These are phyloP conservation scores for Davidsoniella virescens DNA, from an alignment of 2,329 filamentous ascomycete species.

Conservation along the genomic window DNA sequence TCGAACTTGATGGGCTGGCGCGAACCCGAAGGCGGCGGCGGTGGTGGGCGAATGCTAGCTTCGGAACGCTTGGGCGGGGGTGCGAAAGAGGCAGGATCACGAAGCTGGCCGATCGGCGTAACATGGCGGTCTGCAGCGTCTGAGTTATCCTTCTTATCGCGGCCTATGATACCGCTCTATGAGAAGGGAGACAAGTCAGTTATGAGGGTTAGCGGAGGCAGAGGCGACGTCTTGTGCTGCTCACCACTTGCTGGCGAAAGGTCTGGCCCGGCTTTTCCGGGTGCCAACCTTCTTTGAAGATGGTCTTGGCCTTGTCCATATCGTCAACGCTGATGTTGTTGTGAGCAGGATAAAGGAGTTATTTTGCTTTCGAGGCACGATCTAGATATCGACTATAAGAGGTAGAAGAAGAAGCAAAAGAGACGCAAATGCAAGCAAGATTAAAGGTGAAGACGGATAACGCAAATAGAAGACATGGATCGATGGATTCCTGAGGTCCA, in stretches of 20 bases:
- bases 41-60: constrained; percentile 21
- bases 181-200: background rate
- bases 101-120: constrained; percentile 51
- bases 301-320: constrained; percentile 10
- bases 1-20: constrained; percentile 6
- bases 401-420: too few species aligned
- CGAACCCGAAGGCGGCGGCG: constrained; percentile 15
- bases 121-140: constrained; percentile 24
- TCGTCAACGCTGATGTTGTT: background rate
- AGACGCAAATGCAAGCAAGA: too few species aligned
- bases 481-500: too few species aligned
- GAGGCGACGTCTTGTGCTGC: constrained; percentile 1
- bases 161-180: constrained; percentile 31
- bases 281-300: constrained; percentile 12
- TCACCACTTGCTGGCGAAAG: constrained; percentile 24
- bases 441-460: too few species aligned
- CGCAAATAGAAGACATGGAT: too few species aligned
- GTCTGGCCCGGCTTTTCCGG: constrained; percentile 10
- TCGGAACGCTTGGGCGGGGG: constrained; percentile 54
- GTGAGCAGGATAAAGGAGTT: background rate
- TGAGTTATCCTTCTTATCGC: constrained; percentile 21
- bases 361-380: too few species aligned
- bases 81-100: constrained; percentile 62
- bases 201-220: background rate
- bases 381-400: too few species aligned